Evolutionary conservation across 225 moss, liverwort and hornwort species (phyloP).

Genomic region (Neckera pumila): DNA sequence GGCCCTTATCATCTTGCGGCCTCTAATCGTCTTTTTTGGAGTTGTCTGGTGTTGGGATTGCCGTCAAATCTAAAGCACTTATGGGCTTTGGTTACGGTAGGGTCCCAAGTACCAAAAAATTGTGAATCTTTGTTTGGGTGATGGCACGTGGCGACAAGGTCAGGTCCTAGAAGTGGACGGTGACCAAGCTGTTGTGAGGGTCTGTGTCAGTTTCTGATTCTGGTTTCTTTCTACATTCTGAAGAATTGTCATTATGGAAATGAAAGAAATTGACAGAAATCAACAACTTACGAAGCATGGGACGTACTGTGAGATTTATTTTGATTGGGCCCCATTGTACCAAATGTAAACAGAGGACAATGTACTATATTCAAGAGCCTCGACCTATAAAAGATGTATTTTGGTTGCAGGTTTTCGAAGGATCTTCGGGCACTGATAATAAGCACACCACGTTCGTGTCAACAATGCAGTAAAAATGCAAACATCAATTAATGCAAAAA

Average conservation of each 20-base stretch:
- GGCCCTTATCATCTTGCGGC: background rate
- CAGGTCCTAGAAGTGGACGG: conserved; percentile 98
- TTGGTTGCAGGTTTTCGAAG: conserved; percentile 69
- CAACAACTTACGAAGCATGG: background rate
- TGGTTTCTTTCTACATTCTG: background rate
- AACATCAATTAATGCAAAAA: no score
- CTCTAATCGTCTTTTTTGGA: background rate
- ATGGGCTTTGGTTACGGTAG: no score
- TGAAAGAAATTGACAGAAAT: background rate
- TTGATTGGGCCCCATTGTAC: no score
- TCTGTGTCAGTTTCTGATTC: background rate
- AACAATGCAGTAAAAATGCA: no score
- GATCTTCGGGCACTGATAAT: conserved; percentile 83
- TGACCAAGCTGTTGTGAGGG: conserved; percentile 92
- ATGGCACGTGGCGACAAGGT: conserved; percentile 82
- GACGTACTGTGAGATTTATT: no score
- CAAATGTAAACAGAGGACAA: no score
- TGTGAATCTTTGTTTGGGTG: conserved; percentile 83
- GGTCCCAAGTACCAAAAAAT: conserved; percentile 94
- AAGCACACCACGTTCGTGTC: conserved; percentile 93
- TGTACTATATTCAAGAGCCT: background rate
- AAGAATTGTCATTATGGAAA: no score
- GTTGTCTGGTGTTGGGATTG: background rate
- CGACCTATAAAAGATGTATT: background rate
- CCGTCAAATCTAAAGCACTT: background rate